These are phyloP conservation scores for Sugiyamaella sp. DNA, from an alignment of 1,139 yeast species.

Conservation along the genomic window DNA sequence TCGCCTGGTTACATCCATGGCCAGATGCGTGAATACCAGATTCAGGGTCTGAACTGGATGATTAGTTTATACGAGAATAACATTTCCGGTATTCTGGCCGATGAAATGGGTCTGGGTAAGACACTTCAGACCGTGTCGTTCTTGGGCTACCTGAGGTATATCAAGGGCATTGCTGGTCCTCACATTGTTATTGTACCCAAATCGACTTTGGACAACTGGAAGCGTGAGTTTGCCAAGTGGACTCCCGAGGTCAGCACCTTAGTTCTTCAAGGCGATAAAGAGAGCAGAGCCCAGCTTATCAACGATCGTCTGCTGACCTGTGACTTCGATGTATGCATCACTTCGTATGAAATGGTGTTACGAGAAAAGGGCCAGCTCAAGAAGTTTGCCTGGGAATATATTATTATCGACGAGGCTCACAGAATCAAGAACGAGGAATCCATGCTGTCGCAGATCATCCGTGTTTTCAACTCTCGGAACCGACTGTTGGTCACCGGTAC, in stretches of 20 bases:
- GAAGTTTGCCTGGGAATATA: slow-evolving; percentile 90
- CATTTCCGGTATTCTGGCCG: slow-evolving; percentile 90
- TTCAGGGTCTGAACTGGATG: slow-evolving; percentile 93
- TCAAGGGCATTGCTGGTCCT: slow-evolving; percentile 83
- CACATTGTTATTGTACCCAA: slow-evolving; percentile 92
- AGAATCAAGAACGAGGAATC: slow-evolving; percentile 94
- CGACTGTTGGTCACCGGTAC: slow-evolving; percentile 92
- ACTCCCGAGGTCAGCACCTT: slow-evolving; percentile 92
- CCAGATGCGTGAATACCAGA: slow-evolving; percentile 77
- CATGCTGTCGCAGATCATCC: slow-evolving; percentile 83
- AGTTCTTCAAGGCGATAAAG: slow-evolving; percentile 86
- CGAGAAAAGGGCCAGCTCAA: slow-evolving; percentile 80
- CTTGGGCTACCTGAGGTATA: slow-evolving; percentile 80
- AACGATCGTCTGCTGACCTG: slow-evolving; percentile 63
- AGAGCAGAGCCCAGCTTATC: slow-evolving; percentile 65
- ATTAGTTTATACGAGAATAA: slow-evolving; percentile 80
- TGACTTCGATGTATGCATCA: slow-evolving; percentile 83
- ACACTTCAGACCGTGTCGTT: slow-evolving; percentile 93
- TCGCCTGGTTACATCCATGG: slow-evolving; percentile 75
- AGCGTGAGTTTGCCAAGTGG: slow-evolving; percentile 91
- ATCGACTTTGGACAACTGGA: slow-evolving; percentile 94
- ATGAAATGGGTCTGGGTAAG: slow-evolving; percentile 98
- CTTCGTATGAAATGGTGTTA: slow-evolving; percentile 92
- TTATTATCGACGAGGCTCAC: slow-evolving; percentile 95
- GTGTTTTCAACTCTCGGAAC: slow-evolving; percentile 82